These are phyloP conservation scores for Nicotiana undulata DNA, from an alignment of 257 asterid genomes.

Conservation along the genomic window DNA sequence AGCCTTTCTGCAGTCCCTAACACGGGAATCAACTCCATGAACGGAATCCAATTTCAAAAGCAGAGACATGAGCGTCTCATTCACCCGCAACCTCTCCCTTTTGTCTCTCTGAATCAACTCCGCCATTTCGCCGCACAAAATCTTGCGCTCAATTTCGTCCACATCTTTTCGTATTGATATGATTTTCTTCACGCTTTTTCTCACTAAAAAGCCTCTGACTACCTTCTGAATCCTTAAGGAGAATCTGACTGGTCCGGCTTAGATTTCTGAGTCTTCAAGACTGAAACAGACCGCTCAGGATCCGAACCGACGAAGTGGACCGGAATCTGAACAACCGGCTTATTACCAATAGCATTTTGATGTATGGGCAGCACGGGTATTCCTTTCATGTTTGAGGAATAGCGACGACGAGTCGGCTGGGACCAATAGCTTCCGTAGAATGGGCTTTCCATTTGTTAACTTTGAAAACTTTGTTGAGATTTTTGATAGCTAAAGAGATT, in stretches of 20 bases:
- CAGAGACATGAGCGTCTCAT: slow-evolving; percentile 64
- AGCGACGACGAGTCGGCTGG: slow-evolving; percentile 16
- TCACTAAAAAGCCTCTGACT: slow-evolving; percentile 57
- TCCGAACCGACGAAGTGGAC: slow-evolving; percentile 37
- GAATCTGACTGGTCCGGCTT: slow-evolving; percentile 19
- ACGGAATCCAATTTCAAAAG: slow-evolving; percentile 61
- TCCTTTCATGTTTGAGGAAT: slow-evolving; percentile 8
- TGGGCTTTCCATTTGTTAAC: slow-evolving; percentile 28
- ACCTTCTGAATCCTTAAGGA: slow-evolving; percentile 72
- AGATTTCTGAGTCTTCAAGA: neutral
- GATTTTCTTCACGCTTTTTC: slow-evolving; percentile 54
- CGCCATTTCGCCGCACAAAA: slow-evolving; percentile 23
- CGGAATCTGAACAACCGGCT: slow-evolving; percentile 50
- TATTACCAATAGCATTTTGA: slow-evolving; percentile 5
- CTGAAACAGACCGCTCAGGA: neutral
- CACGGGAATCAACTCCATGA: slow-evolving; percentile 49
- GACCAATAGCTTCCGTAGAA: slow-evolving; percentile 31
- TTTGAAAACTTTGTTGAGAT: neutral
- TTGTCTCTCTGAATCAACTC: slow-evolving; percentile 35
- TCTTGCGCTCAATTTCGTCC: slow-evolving; percentile 47
- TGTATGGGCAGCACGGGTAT: slow-evolving; percentile 19
- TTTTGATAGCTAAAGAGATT: neutral
- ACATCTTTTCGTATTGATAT: slow-evolving; percentile 35
- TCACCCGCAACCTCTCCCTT: slow-evolving; percentile 57
- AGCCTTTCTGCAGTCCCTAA: slow-evolving; percentile 58